Base-by-base conservation (phyloP, 331 rosid genomes). In the Malus hybrid region DNA sequence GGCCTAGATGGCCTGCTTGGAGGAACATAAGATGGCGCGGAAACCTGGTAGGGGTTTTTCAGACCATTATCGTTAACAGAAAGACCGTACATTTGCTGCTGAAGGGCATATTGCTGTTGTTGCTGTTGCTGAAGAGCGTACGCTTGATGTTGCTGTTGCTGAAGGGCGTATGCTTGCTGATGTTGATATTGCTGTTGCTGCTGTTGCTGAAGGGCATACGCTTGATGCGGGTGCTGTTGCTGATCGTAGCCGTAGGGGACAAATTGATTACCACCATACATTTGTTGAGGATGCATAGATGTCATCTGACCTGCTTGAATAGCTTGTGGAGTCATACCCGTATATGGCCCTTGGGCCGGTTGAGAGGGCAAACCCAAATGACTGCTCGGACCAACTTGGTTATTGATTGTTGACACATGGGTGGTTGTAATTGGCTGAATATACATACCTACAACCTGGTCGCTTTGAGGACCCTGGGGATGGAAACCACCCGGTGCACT, bases 21-120 rank as follows among this genome's bases (percentile, higher is more conserved):
- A 61, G 97, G 88, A 57, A 64, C 80, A 71, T 89, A 87, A 39
- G 99, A 88, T 71, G 96, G 57, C 71, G 85, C 62, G n/a, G 99
- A 82, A 80, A 82, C 84, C 85, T 87, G 96, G 84, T 88, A 80
- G 39, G 93, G 71, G 76, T 86, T 86, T 70, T 86, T 83, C 87
- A 79, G 13, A 39, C 87, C 82, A 77, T 48, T 80, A 52, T 87
- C 91, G 64, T 88, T 79, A 72, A 90, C n/a, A 28, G 98, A 86
- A 56, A 92, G 63, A 66, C 96, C 97, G 74, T 92, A 83, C 97
- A 90, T 92, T 86, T 88, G 86, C 86, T 87, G 99, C 39, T 92
- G 91, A 33, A 92, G 80, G 71, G 78, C 75, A 7, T 71, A 61
- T 7, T 50, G 64, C 63, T 70, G 74, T 24, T 70, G 57, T 15